Percentiles rank a stretch among this genome's conserved stretches.
phyloP scores from a whole-genome alignment of 352 stramenopile species.

The Globisporangium spiculum region DNA sequence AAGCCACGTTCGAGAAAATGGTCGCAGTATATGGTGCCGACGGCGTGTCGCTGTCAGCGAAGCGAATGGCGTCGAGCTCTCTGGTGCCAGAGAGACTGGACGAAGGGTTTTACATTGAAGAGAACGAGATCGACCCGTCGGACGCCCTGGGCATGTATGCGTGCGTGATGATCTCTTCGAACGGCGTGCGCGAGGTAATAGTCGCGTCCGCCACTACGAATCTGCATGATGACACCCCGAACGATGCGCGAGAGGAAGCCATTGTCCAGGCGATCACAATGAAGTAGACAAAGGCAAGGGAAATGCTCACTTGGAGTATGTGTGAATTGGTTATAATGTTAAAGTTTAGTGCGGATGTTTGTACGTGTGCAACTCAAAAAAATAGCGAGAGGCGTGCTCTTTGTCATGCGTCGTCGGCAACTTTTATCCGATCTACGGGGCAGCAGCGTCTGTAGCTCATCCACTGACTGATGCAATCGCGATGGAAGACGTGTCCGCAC shows the following conservation, averaged over 20 bases:
- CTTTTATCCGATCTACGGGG: conserved; percentile 26
- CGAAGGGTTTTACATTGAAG: conserved; percentile 62
- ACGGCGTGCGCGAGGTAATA: conserved; percentile 53
- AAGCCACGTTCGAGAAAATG: conserved; percentile 59
- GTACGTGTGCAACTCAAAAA: not conserved
- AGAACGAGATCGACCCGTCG: conserved; percentile 31
- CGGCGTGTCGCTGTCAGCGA: conserved; percentile 38
- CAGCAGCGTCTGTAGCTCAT: conserved; percentile 25
- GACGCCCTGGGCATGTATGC: conserved; percentile 32
- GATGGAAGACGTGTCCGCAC: conserved; percentile 35
- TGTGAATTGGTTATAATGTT: not conserved
- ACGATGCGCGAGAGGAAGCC: conserved; percentile 41
- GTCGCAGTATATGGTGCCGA: conserved; percentile 43
- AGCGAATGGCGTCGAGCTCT: conserved; percentile 27
- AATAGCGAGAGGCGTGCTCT: not conserved
- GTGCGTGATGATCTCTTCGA: conserved; percentile 47
- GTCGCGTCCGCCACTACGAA: conserved; percentile 6
- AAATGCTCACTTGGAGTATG: not conserved
- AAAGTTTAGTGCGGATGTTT: not conserved
- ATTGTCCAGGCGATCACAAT: conserved; percentile 47
- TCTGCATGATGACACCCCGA: conserved; percentile 28
- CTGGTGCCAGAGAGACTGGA: conserved; percentile 29
- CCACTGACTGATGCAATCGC: conserved; percentile 29
- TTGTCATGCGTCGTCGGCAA: not conserved
- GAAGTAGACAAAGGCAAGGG: conserved; percentile 8